Conservation (phyloP, 805 yeast species). For the Metschnikowia aberdeeniae region DNA sequence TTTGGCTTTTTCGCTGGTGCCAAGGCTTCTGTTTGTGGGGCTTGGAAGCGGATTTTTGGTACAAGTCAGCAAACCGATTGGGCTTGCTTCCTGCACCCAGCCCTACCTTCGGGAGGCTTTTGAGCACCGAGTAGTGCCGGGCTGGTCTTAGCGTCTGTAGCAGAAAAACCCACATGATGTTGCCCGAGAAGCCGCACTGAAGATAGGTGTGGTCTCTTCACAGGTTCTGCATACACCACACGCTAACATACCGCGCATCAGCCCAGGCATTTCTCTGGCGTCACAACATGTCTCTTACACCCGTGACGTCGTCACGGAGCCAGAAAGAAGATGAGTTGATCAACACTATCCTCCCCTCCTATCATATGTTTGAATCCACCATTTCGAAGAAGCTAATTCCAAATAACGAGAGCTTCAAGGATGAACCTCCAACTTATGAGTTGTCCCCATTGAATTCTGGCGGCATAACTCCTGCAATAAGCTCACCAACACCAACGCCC, state of each 20-base stretch:
- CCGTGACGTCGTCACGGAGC: constrained; percentile 11
- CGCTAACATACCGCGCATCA: constrained; percentile 1
- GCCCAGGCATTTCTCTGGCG: background rate
- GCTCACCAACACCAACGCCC: constrained; percentile 3
- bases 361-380: constrained; percentile 43
- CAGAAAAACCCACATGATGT: too few species aligned
- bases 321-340: constrained; percentile 26
- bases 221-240: background rate
- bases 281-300: constrained; percentile 7
- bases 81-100: constrained; percentile 15
- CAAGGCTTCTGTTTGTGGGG: constrained; percentile 1
- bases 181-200: too few species aligned
- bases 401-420: constrained; percentile 35
- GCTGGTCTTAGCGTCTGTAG: too few species aligned
- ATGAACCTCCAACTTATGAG: constrained; percentile 38
- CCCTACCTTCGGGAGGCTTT: constrained; percentile 27
- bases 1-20: background rate
- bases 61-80: constrained; percentile 34
- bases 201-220: too few species aligned
- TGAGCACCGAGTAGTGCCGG: constrained; percentile 17
- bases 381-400: constrained; percentile 35
- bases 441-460: constrained; percentile 18
- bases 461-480: constrained; percentile 15
- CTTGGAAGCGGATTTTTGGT: constrained; percentile 8
- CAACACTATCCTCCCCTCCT: constrained; percentile 39